phyloP scores from a whole-genome alignment of 306 rosid genomes.

The Delonix regia region DNA sequence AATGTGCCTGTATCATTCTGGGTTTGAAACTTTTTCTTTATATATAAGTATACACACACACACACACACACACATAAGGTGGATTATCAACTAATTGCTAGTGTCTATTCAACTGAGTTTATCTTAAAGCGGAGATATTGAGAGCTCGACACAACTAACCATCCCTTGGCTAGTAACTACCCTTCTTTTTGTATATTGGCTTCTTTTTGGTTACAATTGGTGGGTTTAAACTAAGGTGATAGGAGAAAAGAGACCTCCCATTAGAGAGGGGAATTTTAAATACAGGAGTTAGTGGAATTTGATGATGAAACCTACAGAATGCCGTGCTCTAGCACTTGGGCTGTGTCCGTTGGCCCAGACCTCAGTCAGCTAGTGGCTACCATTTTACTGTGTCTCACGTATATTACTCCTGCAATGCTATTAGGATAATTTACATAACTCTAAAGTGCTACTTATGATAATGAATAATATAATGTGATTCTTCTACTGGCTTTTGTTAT shows the following conservation, averaged over 20 bases:
- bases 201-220: not conserved
- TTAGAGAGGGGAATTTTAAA: not conserved
- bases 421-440: not conserved
- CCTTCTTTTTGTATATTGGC: too few species aligned
- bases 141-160: not conserved
- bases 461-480: not conserved
- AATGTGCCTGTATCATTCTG: conserved; percentile 19
- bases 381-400: not conserved
- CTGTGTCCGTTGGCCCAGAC: not conserved
- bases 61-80: too few species aligned
- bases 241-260: not conserved
- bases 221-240: not conserved
- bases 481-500: not conserved
- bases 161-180: conserved; percentile 10
- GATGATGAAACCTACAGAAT: too few species aligned
- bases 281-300: too few species aligned
- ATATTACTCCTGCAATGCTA: not conserved
- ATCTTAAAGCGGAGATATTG: not conserved
- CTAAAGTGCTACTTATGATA: not conserved
- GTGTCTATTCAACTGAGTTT: conserved; percentile 8
- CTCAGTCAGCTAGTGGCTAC: not conserved
- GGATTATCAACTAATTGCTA: conserved; percentile 5
- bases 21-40: not conserved
- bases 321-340: not conserved
- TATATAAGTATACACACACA: too few species aligned